Evolutionary conservation across 2,329 filamentous ascomycete genomes (phyloP), one percentile per base, ranked within the genome.

Genomic region (Penicillium sp.): DNA sequence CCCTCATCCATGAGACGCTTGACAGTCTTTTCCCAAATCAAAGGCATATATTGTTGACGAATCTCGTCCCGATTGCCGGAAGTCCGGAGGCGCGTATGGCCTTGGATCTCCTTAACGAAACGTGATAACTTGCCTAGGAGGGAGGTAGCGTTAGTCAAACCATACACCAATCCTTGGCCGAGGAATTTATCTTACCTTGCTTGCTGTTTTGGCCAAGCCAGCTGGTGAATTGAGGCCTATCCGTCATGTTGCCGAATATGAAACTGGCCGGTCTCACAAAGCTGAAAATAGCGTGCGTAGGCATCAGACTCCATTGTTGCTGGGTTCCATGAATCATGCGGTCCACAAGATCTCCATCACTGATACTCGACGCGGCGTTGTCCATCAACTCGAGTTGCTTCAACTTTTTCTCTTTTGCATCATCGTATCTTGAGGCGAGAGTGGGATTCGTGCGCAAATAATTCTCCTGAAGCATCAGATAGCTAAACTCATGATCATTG

Each of bases 221-320:
- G 6, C 86, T 85, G 0, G 95, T 95, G 74, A 99, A 99, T 45
- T 83, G 83, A 38, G 92, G 90, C 60, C 84, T 80, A 3, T 85
- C 85, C 65, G 86, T 83, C 68, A 96, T 85, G 69, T 89, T 89
- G 43, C 95, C 95, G 54, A 92, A 86, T 11, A 95, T 83, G 72
- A 90, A 97, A 75, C 92, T 97, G 7, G 95, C 89, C 4, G 95
- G 95, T 28, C 91, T 85, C 26, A 99, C 94, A 57, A 96, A 96
- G 73, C 93, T 97, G 80, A 98, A 97, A 42, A 97, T 85, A 28
- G 93, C 95, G 77, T 99, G 95, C 1, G 92, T 90, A 14, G 95
- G 95, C 95, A 99, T 99, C 63, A 99, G 80, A 73, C 91, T 95
- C 95, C 95, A 99, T 64, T 99, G 95, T 74, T 99, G 95, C 74